Conservation (phyloP, 495 filamentous ascomycete genomes). For the Annulohypoxylon maeteangense region DNA sequence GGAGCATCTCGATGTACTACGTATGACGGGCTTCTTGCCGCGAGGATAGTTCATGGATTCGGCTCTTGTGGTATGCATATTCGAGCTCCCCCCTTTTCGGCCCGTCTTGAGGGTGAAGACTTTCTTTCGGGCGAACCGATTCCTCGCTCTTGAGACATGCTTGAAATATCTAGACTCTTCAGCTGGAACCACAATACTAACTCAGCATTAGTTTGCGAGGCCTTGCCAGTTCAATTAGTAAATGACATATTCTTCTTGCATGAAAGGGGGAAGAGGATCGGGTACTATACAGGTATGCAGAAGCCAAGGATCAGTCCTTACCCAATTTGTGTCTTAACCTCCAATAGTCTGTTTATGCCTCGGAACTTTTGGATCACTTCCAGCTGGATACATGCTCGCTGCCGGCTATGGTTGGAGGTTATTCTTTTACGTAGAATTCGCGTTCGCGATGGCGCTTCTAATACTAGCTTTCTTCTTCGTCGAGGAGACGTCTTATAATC, state of each 20-base stretch:
- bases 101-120: neutral
- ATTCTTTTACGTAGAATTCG: conserved; percentile 73
- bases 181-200: neutral
- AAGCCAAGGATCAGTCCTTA: neutral
- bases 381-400: conserved; percentile 71
- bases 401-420: conserved; percentile 71
- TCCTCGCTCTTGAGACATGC: neutral
- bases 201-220: conserved; percentile 64
- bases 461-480: conserved; percentile 70
- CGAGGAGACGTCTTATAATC: conserved; percentile 69
- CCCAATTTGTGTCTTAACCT: conserved; percentile 20
- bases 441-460: conserved; percentile 65
- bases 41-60: conserved; percentile 65
- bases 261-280: conserved; percentile 67
- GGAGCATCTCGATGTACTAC: conserved; percentile 63
- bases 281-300: conserved; percentile 65
- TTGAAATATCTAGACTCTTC: neutral
- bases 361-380: conserved; percentile 67
- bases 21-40: conserved; percentile 64
- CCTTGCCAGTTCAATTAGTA: conserved; percentile 70
- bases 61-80: conserved; percentile 52
- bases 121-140: neutral
- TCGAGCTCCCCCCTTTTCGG: neutral
- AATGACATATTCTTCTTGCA: conserved; percentile 76
- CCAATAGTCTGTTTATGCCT: conserved; percentile 66